These are phyloP conservation scores for Acer campestre DNA, from an alignment of 345 rosid species.

Conservation along the genomic window DNA sequence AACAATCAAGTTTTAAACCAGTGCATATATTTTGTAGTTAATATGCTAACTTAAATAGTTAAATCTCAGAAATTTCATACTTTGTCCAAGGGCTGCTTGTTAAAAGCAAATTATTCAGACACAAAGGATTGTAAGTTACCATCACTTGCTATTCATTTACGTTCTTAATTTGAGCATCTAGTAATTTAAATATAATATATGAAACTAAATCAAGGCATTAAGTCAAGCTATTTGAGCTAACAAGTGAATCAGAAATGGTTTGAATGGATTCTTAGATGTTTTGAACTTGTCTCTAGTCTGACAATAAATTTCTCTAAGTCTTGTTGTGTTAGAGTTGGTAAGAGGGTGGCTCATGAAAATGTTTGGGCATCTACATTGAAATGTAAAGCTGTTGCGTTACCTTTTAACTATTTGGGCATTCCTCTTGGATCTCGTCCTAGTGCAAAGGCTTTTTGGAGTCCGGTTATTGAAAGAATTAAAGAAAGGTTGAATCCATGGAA, in stretches of 20 bases:
- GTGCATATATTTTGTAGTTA: background rate
- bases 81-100: background rate
- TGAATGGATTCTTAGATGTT: no score
- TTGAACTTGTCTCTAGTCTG: no score
- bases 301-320: no score
- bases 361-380: no score
- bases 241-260: background rate
- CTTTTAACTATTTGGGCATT: no score
- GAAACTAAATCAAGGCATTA: constrained; percentile 1
- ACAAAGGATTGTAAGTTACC: background rate
- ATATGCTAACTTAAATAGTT: background rate
- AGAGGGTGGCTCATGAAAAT: no score
- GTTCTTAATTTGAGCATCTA: background rate
- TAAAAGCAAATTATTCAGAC: background rate
- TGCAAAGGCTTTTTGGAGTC: no score
- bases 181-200: background rate
- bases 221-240: background rate
- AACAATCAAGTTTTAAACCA: background rate
- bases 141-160: background rate
- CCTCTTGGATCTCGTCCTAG: no score
- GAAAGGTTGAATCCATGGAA: no score
- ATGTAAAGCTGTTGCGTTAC: no score
- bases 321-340: no score
- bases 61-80: background rate
- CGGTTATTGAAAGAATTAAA: no score